Evolutionary conservation across 116 monocot species (phyloP).

Genomic region (Zostera marina): DNA sequence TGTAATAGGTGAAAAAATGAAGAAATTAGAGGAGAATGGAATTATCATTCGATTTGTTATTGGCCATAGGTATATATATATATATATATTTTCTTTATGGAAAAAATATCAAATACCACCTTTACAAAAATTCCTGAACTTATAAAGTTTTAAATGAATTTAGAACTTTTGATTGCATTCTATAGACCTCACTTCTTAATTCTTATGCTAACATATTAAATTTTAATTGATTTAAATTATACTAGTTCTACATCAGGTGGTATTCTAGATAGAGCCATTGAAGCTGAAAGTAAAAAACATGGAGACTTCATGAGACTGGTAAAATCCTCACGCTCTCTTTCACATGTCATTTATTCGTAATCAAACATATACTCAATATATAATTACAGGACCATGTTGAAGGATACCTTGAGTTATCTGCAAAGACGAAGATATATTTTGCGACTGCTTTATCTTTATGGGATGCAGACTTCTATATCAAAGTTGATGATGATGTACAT

Average conservation of each 20-base stretch:
- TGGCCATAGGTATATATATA: conserved; percentile 42
- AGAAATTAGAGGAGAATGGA: too few relatives aligned
- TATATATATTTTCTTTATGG: background rate
- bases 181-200: too few relatives aligned
- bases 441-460: conserved; percentile 45
- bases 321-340: background rate
- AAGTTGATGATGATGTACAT: conserved; percentile 79
- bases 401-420: conserved; percentile 64
- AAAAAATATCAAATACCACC: too few relatives aligned
- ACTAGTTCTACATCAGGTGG: conserved; percentile 55
- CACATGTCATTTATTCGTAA: too few relatives aligned
- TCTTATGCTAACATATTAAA: too few relatives aligned
- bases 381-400: conserved; percentile 57
- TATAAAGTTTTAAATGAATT: too few relatives aligned
- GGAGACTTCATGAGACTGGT: conserved; percentile 84
- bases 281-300: conserved; percentile 58
- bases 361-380: background rate
- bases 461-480: conserved; percentile 73
- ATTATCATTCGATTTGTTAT: conserved; percentile 72
- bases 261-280: conserved; percentile 60
- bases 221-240: too few relatives aligned
- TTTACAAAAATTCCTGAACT: too few relatives aligned
- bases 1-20: conserved; percentile 6
- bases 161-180: too few relatives aligned
- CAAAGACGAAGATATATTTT: conserved; percentile 62